Base-by-base conservation (phyloP, 1,139 yeast genomes). In the Saccharomyces uvarum region DNA sequence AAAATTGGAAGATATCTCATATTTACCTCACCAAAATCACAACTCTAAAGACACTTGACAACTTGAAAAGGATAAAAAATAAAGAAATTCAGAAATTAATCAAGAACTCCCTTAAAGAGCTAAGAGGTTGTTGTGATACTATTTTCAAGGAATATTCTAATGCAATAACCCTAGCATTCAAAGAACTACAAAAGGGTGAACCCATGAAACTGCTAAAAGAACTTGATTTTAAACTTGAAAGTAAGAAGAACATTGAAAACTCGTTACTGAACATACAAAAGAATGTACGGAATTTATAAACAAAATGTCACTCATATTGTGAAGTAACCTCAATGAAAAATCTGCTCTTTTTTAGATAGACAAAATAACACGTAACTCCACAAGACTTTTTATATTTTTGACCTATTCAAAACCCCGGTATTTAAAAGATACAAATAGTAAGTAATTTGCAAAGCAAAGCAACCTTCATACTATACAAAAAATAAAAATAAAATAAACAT, bases 11-110 rank as follows among this genome's bases (percentile, higher is more conserved):
- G 16, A 9, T 38, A 19, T 24, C 63, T 14, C 66, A 67, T 53
- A 51, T 53, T 24, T 68, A 70, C 44, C 53, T 63, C 26, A 60
- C 62, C 3, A 52, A 54, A 21, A 50, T 70, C 9, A 57, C 68
- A 9, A 70, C 73, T 0, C 58, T 69, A 13, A 68, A 70, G 53
- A 71, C 72, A 5, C 57, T 71, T 42, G 73, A 69, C 46, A 60
- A 59, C 6, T 59, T 67, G 53, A 68, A 70, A 51, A 63, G 67
- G 51, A 59, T 68, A 16, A 64, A 65, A 48, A 63, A 63, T 49
- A 55, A 52, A 42, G 47, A 56, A 6, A 32, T 55, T 14, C 65
- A 62, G 48, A 29, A 52, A 6, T 19, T 47, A 11, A 60, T 67
- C 3, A 67, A 64, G 51, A 13, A 47, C 7, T 52, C 56, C 29